Evolutionary conservation across 352 stramenopile species (phyloP).

Genomic region (Hyaloperonospora brassicae): DNA sequence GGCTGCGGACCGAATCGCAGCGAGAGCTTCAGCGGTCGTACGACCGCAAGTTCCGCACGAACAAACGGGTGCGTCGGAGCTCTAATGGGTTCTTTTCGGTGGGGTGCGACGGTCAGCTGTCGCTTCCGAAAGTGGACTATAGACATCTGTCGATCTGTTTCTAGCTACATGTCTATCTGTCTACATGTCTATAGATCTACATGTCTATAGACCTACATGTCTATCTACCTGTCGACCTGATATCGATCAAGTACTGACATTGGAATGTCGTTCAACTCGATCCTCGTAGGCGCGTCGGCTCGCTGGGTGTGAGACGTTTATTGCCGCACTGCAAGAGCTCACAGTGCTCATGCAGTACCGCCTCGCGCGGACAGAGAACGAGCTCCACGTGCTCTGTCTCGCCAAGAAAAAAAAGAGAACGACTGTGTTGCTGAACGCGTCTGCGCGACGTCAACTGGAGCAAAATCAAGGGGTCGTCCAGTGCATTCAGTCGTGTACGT

Average conservation of each 20-base stretch:
- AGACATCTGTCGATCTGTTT: too few relatives aligned
- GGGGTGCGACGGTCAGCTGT: too few relatives aligned
- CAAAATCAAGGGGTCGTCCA: conserved; percentile 13
- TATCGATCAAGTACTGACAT: neutral
- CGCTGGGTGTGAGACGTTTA: conserved; percentile 8
- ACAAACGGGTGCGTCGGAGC: conserved; percentile 13
- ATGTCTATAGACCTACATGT: too few relatives aligned
- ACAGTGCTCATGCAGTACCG: conserved; percentile 9
- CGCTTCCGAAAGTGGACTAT: too few relatives aligned
- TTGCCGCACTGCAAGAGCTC: conserved; percentile 10
- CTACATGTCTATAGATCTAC: too few relatives aligned
- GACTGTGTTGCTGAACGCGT: neutral
- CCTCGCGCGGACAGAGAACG: conserved; percentile 9
- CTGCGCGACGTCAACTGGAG: conserved; percentile 1
- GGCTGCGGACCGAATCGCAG: conserved; percentile 9
- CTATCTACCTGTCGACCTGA: too few relatives aligned
- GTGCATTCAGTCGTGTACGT: conserved; percentile 9
- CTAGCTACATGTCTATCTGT: too few relatives aligned
- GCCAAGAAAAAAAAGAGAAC: conserved; percentile 8
- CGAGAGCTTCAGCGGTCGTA: conserved; percentile 17
- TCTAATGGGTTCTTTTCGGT: neutral
- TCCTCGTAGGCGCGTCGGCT: conserved; percentile 1
- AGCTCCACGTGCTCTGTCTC: conserved; percentile 8
- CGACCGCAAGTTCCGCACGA: conserved; percentile 18
- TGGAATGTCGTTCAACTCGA: too few relatives aligned